These are phyloP conservation scores for Pyrus hybrid DNA, from an alignment of 331 rosid species.

Conservation along the genomic window DNA sequence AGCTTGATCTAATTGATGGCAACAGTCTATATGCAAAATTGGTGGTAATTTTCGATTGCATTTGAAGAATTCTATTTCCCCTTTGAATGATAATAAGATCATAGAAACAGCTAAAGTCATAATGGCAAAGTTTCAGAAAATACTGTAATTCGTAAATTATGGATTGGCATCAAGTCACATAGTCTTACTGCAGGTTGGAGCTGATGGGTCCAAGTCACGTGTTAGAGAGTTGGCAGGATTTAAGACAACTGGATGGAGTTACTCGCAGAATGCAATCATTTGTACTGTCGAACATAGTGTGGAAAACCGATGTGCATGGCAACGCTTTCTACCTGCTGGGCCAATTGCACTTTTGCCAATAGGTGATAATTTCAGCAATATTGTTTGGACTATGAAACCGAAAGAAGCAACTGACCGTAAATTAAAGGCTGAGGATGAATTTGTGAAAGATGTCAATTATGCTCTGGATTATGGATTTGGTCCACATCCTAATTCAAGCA, in stretches of 20 bases:
- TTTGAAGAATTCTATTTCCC: background rate
- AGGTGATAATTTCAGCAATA: conserved; percentile 75
- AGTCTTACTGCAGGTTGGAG: conserved; percentile 62
- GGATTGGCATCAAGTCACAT: conserved; percentile 7
- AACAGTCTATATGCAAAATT: conserved; percentile 67
- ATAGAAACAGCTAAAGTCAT: background rate
- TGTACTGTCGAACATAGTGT: conserved; percentile 76
- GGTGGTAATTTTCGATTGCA: conserved; percentile 59
- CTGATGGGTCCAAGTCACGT: conserved; percentile 85
- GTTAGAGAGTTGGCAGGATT: conserved; percentile 81
- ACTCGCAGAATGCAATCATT: conserved; percentile 86
- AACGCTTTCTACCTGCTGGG: conserved; percentile 84
- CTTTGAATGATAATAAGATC: background rate
- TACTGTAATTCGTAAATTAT: conserved; percentile 2
- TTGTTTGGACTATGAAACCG: conserved; percentile 96
- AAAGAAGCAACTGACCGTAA: conserved; percentile 53
- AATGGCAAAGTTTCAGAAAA: background rate
- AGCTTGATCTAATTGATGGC: conserved; percentile 79
- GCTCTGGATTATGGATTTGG: conserved; percentile 78
- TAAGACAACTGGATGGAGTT: conserved; percentile 86
- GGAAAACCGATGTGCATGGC: conserved; percentile 84
- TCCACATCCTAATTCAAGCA: conserved; percentile 59
- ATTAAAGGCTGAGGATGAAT: conserved; percentile 43
- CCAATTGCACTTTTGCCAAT: conserved; percentile 92
- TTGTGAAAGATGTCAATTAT: conserved; percentile 56